A percentile compares a stretch with the other conserved stretches of the same genome.
Evolutionary conservation across 495 filamentous ascomycete genomes (phyloP).

Genomic region (Staphylotrichum tortipilum): DNA sequence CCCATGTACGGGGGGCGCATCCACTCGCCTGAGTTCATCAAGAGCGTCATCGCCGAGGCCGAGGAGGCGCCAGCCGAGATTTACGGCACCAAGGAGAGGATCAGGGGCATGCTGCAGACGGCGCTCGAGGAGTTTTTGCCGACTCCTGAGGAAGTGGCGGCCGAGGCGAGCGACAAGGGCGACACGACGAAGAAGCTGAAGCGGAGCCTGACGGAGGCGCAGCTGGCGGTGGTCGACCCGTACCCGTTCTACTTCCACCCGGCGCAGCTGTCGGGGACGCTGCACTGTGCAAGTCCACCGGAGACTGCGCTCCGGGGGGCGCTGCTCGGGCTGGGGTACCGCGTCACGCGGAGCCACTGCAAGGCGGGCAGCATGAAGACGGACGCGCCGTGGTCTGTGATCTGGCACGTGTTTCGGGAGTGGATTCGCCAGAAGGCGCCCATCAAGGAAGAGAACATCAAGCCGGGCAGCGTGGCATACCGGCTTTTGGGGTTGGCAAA

Average conservation of each 20-base stretch:
- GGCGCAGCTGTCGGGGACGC: slow-evolving; percentile 54
- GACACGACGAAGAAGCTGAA: slow-evolving; percentile 18
- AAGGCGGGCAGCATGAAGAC: slow-evolving; percentile 86
- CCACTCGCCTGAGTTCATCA: slow-evolving; percentile 73
- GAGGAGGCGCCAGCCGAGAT: slow-evolving; percentile 49
- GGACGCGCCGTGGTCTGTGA: slow-evolving; percentile 74
- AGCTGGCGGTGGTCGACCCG: slow-evolving; percentile 51
- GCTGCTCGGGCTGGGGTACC: slow-evolving; percentile 68
- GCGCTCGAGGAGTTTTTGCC: slow-evolving; percentile 64
- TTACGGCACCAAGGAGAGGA: slow-evolving; percentile 69
- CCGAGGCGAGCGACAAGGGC: slow-evolving; percentile 6
- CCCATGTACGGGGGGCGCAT: slow-evolving; percentile 93
- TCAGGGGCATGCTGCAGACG: slow-evolving; percentile 85
- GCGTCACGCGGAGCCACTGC: slow-evolving; percentile 71
- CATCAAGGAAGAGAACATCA: slow-evolving; percentile 60
- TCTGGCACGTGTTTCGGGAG: slow-evolving; percentile 92
- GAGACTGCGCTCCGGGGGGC: slow-evolving; percentile 70
- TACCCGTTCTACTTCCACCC: slow-evolving; percentile 87
- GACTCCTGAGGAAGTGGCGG: slow-evolving; percentile 22
- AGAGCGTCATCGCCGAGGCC: slow-evolving; percentile 61
- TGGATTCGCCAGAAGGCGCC: slow-evolving; percentile 74
- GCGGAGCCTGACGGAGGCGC: slow-evolving; percentile 32
- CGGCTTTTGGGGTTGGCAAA: slow-evolving; percentile 42
- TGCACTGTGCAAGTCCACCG: slow-evolving; percentile 69
- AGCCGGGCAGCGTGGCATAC: slow-evolving; percentile 57